Base-by-base conservation (phyloP, 805 yeast genomes). In the Candida vartiovaarae region DNA sequence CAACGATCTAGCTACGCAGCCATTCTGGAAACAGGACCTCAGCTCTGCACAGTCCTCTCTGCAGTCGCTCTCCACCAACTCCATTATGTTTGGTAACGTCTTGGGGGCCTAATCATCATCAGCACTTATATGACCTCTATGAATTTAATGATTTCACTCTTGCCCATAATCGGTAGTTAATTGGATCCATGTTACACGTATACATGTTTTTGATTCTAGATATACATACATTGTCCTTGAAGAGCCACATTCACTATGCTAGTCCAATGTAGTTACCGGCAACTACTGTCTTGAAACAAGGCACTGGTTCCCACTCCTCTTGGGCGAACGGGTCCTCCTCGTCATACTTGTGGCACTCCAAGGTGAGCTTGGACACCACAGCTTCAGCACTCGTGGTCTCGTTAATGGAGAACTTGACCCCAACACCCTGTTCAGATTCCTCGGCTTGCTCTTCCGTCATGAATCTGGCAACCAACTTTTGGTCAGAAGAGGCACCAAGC, bases 391-490 rank as follows among this genome's bases (percentile, higher is more conserved):
- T 73, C 30, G 65, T 63, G n/a, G 33, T 8, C n/a, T 39, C 32
- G 40, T 61, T 60, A 29, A 76, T 62, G n/a, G 71, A 64, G 57
- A 83, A 85, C 60, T 82, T 78, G 36, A 84, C 66, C 55, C 80
- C 83, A 40, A 87, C 78, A 34, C 96, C 96, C 29, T 79, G 70
- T 11, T 78, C 79, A 24, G 82, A 72, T 63, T 88, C 96, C n/a
- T 64, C 64, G 6, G 84, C 95, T 34, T 64, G 60, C 4, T 84
- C 83, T 34, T 76, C 76, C 4, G 96, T 91, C 60, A 82, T 68
- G 58, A 91, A 88, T 64, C 96, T 80, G 15, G 95, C 96, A 57
- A 91, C 80, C 36, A 90, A 71, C 55, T 84, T 78, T 54, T 82
- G 82, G 51, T 84, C 89, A 20, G 53, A 56, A 3, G 61, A 61